A percentile compares a stretch with the other conserved stretches of the same genome.
phyloP scores from a whole-genome alignment of 2,329 filamentous ascomycete species.

The Colletotrichum filicis region DNA sequence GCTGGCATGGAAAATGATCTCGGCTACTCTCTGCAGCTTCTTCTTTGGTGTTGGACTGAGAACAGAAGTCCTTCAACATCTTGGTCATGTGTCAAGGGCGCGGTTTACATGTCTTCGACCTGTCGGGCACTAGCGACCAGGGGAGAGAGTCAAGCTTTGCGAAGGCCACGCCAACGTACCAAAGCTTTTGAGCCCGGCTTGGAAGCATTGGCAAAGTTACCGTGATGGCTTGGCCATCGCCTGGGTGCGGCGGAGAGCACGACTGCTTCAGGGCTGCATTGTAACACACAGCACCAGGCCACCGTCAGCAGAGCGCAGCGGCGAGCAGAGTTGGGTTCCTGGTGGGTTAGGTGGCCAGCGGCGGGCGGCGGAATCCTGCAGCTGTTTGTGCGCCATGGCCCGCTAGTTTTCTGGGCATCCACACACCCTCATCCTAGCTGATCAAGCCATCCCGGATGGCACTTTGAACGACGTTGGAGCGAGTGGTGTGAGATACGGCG shows the following conservation, averaged over 20 bases:
- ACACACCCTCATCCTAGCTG: background rate
- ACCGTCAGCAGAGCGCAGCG: background rate
- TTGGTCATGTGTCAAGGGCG: background rate
- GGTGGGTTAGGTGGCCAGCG: background rate
- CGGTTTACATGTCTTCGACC: background rate
- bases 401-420: background rate
- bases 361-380: background rate
- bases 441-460: background rate
- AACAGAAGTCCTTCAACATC: background rate
- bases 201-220: background rate
- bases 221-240: background rate
- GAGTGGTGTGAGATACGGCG: background rate
- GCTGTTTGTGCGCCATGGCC: background rate
- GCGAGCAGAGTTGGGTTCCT: background rate
- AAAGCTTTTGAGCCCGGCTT: constrained; percentile 1
- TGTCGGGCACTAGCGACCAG: background rate
- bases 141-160: background rate
- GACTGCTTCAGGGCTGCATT: background rate
- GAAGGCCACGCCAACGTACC: background rate
- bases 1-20: background rate
- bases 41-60: background rate
- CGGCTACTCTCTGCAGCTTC: background rate
- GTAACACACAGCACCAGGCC: no score
- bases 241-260: background rate
- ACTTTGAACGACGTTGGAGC: background rate